phyloP scores from a whole-genome alignment of 306 rosid species.

The Mimosa bimucronata region DNA sequence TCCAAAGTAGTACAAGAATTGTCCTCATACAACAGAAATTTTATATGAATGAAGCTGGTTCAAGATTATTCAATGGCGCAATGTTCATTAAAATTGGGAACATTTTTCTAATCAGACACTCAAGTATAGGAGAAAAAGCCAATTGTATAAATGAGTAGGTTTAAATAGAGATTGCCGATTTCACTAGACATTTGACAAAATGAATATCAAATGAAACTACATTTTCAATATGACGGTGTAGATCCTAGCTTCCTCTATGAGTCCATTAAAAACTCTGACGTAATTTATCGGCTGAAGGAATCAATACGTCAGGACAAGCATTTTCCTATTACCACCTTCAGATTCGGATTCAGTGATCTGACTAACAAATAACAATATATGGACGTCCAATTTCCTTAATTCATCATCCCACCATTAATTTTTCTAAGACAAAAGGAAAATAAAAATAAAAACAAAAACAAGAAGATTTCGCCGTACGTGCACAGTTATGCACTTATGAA shows the following conservation, averaged over 20 bases:
- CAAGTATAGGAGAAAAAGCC: not conserved
- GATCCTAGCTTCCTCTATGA: not conserved
- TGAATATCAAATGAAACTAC: not conserved
- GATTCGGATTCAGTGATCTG: not conserved
- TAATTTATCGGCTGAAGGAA: too few species aligned
- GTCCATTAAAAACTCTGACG: not conserved
- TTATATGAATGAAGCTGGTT: not conserved
- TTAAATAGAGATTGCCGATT: not conserved
- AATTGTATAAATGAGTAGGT: not conserved
- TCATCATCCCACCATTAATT: not conserved
- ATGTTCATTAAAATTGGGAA: not conserved
- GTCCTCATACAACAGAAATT: not conserved
- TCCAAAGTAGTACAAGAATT: not conserved
- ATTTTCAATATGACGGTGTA: not conserved
- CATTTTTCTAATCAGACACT: not conserved
- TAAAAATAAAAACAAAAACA: not conserved
- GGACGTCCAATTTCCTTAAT: not conserved
- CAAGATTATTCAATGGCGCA: too few species aligned
- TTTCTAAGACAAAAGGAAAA: not conserved
- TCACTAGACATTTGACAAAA: not conserved
- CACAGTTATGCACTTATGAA: not conserved
- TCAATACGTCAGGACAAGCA: too few species aligned
- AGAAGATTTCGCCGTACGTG: not conserved
- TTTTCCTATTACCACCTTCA: too few species aligned
- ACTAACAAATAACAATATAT: not conserved